These are phyloP conservation scores for Besnoitia besnoiti DNA, from an alignment of 169 alveolate genomes.

Conservation along the genomic window DNA sequence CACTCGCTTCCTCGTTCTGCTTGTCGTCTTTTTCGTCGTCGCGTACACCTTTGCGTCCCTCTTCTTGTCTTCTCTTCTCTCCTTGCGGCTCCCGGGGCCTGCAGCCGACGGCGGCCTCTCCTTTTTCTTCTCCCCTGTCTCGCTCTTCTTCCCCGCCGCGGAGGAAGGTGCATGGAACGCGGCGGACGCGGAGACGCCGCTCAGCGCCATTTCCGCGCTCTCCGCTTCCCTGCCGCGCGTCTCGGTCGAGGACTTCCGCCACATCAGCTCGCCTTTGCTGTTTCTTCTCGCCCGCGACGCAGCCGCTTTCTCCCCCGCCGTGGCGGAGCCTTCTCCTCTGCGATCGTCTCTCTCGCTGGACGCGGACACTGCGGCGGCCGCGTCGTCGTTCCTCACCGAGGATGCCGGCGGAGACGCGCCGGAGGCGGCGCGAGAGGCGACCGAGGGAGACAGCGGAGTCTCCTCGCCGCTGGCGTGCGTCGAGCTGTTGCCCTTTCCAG, in stretches of 20 bases:
- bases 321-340: too few relatives aligned
- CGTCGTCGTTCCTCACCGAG: too few relatives aligned
- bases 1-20: too few relatives aligned
- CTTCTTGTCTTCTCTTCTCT: background rate
- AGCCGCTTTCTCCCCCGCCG: background rate
- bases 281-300: background rate
- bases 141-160: background rate
- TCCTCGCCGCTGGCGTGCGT: background rate
- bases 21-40: background rate
- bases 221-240: background rate
- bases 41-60: background rate
- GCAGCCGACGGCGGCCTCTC: background rate
- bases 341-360: too few relatives aligned
- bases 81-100: background rate
- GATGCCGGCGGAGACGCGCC: too few relatives aligned
- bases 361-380: too few relatives aligned
- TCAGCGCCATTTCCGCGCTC: background rate
- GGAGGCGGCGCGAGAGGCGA: too few relatives aligned
- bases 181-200: background rate
- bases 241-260: background rate
- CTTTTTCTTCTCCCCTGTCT: conserved; percentile 7
- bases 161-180: background rate
- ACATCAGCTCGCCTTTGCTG: background rate
- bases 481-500: background rate
- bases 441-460: background rate